These are phyloP conservation scores for Trapa incisa DNA, from an alignment of 345 rosid genomes.

Conservation along the genomic window DNA sequence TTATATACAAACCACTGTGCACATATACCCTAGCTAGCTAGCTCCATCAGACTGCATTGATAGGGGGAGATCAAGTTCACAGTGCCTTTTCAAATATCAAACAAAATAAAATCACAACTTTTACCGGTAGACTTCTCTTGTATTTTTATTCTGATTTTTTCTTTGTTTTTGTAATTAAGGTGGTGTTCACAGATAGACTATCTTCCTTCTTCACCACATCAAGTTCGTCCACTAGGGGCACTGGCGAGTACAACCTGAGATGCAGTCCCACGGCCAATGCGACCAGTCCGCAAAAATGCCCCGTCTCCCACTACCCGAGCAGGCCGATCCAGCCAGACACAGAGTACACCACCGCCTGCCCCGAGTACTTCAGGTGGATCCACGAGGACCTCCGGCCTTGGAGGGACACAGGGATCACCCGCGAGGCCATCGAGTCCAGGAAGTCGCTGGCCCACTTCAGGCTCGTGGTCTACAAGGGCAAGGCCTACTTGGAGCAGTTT, in stretches of 20 bases:
- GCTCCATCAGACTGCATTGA: no score
- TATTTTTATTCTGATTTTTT: background rate
- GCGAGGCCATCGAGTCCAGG: constrained; percentile 16
- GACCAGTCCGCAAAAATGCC: constrained; percentile 13
- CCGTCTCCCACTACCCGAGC: constrained; percentile 11
- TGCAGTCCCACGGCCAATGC: background rate
- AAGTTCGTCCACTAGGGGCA: background rate
- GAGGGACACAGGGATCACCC: constrained; percentile 18
- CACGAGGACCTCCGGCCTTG: constrained; percentile 27
- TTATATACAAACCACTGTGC: background rate
- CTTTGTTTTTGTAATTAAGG: background rate
- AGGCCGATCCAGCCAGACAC: background rate
- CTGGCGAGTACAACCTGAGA: background rate
- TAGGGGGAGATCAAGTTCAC: no score
- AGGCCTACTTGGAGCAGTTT: constrained; percentile 22
- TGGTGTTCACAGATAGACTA: background rate
- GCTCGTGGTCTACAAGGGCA: constrained; percentile 21
- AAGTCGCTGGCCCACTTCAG: constrained; percentile 18
- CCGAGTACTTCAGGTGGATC: constrained; percentile 24
- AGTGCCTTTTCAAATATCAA: no score
- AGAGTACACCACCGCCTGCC: constrained; percentile 10
- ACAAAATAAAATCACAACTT: no score
- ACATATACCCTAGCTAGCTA: no score
- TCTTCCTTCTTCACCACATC: background rate
- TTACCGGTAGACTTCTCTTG: no score